Evolutionary conservation across 176 grass and related monocot genomes (phyloP), one percentile per base, ranked within the genome.

Genomic region (Cymbopogon citratus): DNA sequence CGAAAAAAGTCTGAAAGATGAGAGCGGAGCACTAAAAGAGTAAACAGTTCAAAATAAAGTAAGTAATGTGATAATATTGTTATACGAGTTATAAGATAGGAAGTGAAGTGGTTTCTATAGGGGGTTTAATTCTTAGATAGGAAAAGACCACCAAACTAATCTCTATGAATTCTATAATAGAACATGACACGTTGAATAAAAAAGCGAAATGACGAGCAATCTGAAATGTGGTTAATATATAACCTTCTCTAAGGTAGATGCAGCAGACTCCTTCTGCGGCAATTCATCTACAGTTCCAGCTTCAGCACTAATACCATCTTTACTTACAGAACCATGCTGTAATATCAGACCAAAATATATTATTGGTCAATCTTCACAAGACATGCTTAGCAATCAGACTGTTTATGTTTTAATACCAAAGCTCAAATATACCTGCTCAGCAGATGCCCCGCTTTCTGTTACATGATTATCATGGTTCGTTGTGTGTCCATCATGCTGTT

Each of bases 401-500:
- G 15, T 79, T 14, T 9, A 83, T 49, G 60, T 78, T 60, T 38
- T 63, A 52, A 15, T 23, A 63, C 21, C 39, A 43, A 78, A 74
- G 39, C 44, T 75, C 51, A 68, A 59, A 63, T 76, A 82, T 85
- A 91, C 85, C 79, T 84, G 84, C 52, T 71, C 75, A 81, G 18
- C 60, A 85, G 87, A 72, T 85, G 75, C 5, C 45, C 57, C 45
- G 12, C 73, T 77, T 83, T 74, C 84, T 63, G 64, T 35, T 77
- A 78, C 63, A 21, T 86, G 78, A 79, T 70, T 78, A 34, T 69
- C 92, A 87, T 90, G 57, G 48, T 62, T 44, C 12, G 13, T 84
- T 21, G 61, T 77, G 75, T 77, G 46, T 72, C 72, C 80, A 87
- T 81, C 85, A 46, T 89, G 73, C 76, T 94, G 81, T 63, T 84